A percentile compares a stretch with the other conserved stretches of the same genome.
Conservation (phyloP, 2,329 filamentous ascomycete species). For the Claviceps citrina region DNA sequence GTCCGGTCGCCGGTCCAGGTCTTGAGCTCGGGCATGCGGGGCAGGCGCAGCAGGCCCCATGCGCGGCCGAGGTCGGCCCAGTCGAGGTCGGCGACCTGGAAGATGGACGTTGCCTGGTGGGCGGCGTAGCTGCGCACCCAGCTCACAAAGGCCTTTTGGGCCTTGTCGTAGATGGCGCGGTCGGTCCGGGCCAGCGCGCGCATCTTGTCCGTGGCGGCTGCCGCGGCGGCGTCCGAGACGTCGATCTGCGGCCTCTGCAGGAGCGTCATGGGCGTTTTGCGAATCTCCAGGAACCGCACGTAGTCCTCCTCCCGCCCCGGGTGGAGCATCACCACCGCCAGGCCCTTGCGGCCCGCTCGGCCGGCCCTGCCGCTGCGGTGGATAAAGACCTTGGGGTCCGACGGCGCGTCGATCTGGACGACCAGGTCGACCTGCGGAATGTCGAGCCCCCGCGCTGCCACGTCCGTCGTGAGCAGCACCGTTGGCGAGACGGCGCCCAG, state of each 20-base stretch:
- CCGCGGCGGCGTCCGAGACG: slow-evolving; percentile 47
- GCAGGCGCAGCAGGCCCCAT: slow-evolving; percentile 76
- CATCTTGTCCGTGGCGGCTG: slow-evolving; percentile 41
- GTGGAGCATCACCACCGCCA: slow-evolving; percentile 74
- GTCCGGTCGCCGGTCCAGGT: slow-evolving; percentile 54
- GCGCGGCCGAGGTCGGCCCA: slow-evolving; percentile 69
- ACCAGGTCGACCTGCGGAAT: slow-evolving; percentile 86
- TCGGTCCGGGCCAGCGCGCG: slow-evolving; percentile 39
- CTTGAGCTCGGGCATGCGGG: slow-evolving; percentile 84
- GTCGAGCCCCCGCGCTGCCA: slow-evolving; percentile 79
- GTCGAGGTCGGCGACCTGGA: slow-evolving; percentile 64
- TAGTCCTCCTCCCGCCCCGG: slow-evolving; percentile 83
- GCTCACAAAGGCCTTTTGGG: slow-evolving; percentile 79
- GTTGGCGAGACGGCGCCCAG: slow-evolving; percentile 58
- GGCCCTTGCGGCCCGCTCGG: slow-evolving; percentile 69
- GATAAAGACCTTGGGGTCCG: slow-evolving; percentile 87
- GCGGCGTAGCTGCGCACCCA: slow-evolving; percentile 87
- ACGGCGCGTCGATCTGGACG: slow-evolving; percentile 67
- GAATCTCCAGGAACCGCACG: slow-evolving; percentile 68
- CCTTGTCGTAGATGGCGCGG: slow-evolving; percentile 62
- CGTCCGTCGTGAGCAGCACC: slow-evolving; percentile 80
- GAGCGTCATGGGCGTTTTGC: slow-evolving; percentile 65
- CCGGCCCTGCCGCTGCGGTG: slow-evolving; percentile 85
- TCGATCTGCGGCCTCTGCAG: slow-evolving; percentile 41
- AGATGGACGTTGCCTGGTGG: slow-evolving; percentile 83